Base-by-base conservation (phyloP, 331 rosid species). In the Arachis monticola region DNA sequence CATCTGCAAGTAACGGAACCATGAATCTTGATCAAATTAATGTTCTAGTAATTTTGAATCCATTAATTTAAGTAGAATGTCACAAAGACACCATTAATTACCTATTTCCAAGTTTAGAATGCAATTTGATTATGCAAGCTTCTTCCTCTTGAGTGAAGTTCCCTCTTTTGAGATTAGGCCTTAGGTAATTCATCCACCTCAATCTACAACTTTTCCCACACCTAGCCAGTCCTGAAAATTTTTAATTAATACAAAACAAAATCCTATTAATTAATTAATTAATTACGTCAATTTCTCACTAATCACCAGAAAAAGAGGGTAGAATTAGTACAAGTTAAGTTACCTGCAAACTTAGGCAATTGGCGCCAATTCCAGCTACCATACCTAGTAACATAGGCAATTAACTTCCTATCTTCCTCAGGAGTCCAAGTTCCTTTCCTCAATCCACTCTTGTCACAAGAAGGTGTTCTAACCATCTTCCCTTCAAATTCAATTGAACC, bases 341-440 rank as follows among this genome's bases (percentile, higher is more conserved):
- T 69, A 89, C 97, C 97, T 46, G 97, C 96, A 84, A 83, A 92
- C 70, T 56, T 85, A 47, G 97, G 97, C 2, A 90, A 89, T 77
- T 86, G 94, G 12, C 97, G 96, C 96, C 96, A 92, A 76, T 92
- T 92, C 97, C 96, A 90, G 69, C 75, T 74, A n/a, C 97, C 97
- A 75, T 90, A 92, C 35, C 87, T 79, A 12, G 90, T 85, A 3
- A 92, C 90, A 84, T 92, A 90, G 76, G 92, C 91, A 64, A 81
- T 76, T 64, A 92, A 85, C 83, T 77, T 87, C 40, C 67, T 72
- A 55, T 92, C 97, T 81, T 92, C 97, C 31, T 92, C 96, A 0
- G 85, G 82, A 12, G 94, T 87, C 96, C 97, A 92, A 9, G 90
- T 81, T 0, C 97, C 97, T 60, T 90, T 92, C 76, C 86, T 92